A percentile compares a stretch with the other conserved stretches of the same genome.
These are phyloP conservation scores for Thielaviopsis populi DNA, from an alignment of 2,329 filamentous ascomycete species.

Conservation along the genomic window DNA sequence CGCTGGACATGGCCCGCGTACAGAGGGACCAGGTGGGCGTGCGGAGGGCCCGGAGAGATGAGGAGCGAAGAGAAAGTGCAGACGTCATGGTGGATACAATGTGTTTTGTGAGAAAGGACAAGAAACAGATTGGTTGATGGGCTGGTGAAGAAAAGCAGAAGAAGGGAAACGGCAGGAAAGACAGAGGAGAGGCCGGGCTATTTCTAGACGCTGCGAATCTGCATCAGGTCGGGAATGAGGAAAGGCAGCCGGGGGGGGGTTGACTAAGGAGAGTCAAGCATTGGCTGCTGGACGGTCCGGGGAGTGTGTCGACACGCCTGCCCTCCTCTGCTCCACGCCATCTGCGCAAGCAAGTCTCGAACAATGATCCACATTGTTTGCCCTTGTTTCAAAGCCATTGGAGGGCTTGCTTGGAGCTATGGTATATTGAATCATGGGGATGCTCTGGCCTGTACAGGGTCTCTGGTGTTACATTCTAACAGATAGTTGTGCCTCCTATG, in stretches of 20 bases:
- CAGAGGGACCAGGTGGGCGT: neutral
- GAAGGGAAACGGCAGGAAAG: neutral
- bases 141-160: neutral
- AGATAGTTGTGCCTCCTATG: neutral
- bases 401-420: neutral
- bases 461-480: neutral
- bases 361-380: neutral
- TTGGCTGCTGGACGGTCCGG: neutral
- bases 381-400: neutral
- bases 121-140: neutral
- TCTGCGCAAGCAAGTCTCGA: neutral
- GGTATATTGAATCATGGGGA: neutral
- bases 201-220: neutral
- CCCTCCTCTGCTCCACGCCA: neutral
- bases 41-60: neutral
- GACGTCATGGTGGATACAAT: neutral
- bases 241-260: neutral
- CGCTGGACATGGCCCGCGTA: slow-evolving; percentile 3
- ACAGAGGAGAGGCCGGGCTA: neutral
- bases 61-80: slow-evolving; percentile 1
- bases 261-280: neutral
- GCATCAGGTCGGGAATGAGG: neutral
- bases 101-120: neutral
- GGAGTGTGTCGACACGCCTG: neutral
- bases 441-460: neutral